A percentile compares a stretch with the other conserved stretches of the same genome.
Evolutionary conservation across 805 yeast species (phyloP).

Genomic region (Yarrowia sp.): DNA sequence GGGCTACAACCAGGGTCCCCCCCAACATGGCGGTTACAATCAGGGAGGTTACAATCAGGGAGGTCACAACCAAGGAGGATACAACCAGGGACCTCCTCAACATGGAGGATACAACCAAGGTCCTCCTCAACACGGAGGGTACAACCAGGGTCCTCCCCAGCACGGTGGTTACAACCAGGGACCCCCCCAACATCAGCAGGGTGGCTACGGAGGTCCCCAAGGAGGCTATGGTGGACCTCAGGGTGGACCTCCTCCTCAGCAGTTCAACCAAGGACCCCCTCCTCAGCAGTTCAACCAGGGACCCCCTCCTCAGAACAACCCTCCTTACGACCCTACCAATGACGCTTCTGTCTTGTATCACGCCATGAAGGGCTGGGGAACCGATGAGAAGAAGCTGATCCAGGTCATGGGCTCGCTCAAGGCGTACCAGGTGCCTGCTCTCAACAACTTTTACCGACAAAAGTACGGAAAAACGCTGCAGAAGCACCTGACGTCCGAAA

Average conservation of each 20-base stretch:
- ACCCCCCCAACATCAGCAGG: constrained; percentile 8
- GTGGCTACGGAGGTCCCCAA: not conserved
- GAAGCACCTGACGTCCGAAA: constrained; percentile 42
- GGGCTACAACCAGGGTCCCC: constrained; percentile 16
- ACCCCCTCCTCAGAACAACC: constrained; percentile 16
- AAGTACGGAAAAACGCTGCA: constrained; percentile 41
- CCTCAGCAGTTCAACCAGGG: not conserved
- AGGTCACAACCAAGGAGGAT: constrained; percentile 23
- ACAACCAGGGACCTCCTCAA: constrained; percentile 37
- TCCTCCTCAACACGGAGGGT: constrained; percentile 36
- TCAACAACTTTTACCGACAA: constrained; percentile 40
- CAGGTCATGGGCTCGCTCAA: constrained; percentile 41
- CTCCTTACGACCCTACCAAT: constrained; percentile 41
- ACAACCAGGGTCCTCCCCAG: constrained; percentile 33
- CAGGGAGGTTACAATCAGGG: constrained; percentile 34
- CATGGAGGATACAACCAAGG: constrained; percentile 39
- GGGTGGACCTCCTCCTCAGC: constrained; percentile 15
- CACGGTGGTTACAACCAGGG: not conserved
- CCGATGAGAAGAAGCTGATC: constrained; percentile 43
- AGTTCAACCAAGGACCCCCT: not conserved
- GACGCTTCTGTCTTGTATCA: constrained; percentile 42
- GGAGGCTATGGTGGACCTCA: too few species aligned
- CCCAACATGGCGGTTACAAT: constrained; percentile 18
- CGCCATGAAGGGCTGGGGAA: constrained; percentile 45
- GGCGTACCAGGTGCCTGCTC: constrained; percentile 42